These are phyloP conservation scores for Pestalotiopsis sp. DNA, from an alignment of 2,329 filamentous ascomycete species.

Conservation along the genomic window DNA sequence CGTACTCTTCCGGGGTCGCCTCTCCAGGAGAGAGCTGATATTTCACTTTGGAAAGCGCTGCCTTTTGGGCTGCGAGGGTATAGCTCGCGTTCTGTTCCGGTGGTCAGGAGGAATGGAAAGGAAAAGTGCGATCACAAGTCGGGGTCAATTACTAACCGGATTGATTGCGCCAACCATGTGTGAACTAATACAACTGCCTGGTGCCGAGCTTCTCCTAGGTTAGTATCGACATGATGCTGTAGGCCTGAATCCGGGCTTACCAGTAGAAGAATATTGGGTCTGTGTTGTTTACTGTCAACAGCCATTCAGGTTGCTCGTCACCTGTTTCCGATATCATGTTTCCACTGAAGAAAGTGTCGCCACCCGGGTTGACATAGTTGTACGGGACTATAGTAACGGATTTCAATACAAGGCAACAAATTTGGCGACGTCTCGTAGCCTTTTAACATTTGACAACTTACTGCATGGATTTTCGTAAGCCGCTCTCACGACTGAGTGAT, in stretches of 20 bases:
- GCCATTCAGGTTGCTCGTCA: not conserved
- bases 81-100: constrained; percentile 44
- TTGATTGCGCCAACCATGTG: constrained; percentile 81
- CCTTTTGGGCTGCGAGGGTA: constrained; percentile 49
- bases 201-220: constrained; percentile 47
- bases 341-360: constrained; percentile 11
- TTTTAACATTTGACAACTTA: not conserved
- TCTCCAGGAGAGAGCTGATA: constrained; percentile 60
- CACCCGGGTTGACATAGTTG: constrained; percentile 5
- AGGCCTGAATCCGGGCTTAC: not conserved
- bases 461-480: constrained; percentile 4
- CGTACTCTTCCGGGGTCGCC: constrained; percentile 49
- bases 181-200: constrained; percentile 63
- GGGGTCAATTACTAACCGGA: constrained; percentile 46
- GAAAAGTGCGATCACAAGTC: not conserved
- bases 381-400: constrained; percentile 2
- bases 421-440: not conserved
- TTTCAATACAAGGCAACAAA: not conserved
- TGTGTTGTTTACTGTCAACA: constrained; percentile 7
- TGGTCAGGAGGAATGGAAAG: not conserved
- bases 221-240: not conserved
- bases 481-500: constrained; percentile 7
- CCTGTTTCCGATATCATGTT: not conserved
- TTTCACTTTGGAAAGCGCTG: constrained; percentile 48
- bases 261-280: constrained; percentile 12